Conservation (phyloP, 257 asterid genomes). For the Nicotiana benthamiana region DNA sequence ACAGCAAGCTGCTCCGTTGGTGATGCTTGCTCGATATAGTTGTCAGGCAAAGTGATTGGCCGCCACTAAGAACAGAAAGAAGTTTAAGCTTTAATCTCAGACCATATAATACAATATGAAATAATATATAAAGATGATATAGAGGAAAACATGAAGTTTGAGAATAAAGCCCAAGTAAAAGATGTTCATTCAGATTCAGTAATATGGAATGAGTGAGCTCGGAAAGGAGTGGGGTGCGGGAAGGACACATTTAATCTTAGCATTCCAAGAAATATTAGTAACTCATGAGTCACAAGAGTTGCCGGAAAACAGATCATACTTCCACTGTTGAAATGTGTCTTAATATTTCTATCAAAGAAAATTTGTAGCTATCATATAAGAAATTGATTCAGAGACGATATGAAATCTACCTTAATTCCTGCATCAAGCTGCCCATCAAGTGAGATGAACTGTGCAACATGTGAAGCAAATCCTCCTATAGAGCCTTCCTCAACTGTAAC, state of each 20-base stretch:
- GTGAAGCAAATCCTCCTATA: slow-evolving; percentile 82
- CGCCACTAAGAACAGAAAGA: slow-evolving; percentile 61
- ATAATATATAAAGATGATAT: background rate
- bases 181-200: background rate
- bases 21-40: slow-evolving; percentile 61
- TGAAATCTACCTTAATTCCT: slow-evolving; percentile 52
- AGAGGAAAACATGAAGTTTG: background rate
- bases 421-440: slow-evolving; percentile 81
- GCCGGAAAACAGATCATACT: background rate
- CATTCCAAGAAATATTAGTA: background rate
- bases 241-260: background rate
- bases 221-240: background rate
- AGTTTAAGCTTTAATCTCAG: background rate
- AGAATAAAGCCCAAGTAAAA: background rate
- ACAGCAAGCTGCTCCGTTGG: slow-evolving; percentile 56
- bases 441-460: slow-evolving; percentile 70
- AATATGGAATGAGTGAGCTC: background rate
- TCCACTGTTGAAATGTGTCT: background rate
- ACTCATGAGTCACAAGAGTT: background rate
- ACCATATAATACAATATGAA: background rate
- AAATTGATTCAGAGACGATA: background rate
- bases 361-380: background rate
- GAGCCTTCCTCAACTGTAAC: slow-evolving; percentile 87
- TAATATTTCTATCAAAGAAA: background rate
- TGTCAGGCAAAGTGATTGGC: slow-evolving; percentile 74